Evolutionary conservation across 2,329 filamentous ascomycete species (phyloP), one percentile per base, ranked within the genome.

Genomic region (Colletotrichum gigasporum): DNA sequence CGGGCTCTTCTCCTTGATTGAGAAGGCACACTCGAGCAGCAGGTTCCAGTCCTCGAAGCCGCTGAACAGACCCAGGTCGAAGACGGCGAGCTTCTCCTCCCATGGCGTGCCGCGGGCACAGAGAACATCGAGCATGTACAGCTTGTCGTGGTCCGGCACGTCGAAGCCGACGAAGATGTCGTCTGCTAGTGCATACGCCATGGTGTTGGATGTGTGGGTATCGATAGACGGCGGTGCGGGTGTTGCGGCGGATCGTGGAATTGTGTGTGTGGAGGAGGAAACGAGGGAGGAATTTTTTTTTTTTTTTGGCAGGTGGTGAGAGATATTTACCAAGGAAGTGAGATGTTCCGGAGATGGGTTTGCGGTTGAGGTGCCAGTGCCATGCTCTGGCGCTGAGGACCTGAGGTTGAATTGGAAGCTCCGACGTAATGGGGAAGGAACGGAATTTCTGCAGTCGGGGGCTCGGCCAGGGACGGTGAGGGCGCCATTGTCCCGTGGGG

Each of bases 11-110:
- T 67, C 58, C 34, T 66, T 71, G n/a, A 75, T 69, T 7, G 73
- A 73, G 51, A 48, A 69, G 9, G 77, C 77, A 60, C 75, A 75
- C 16, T 76, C 67, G n/a, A 79, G 68, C 63, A 75, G 57, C 54
- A 70, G 69, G 16, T 75, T 55, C 73, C 76, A 80, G 48, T 76
- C 71, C 45, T 79, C 70, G 18, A 72, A 71, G 11, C 73, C 72
- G 35, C 74, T 76, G 4, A 72, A 56, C 20, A 79, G 67, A 55
- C 75, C 78, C 41, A 71, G 58, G 41, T 72, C 61, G 24, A 75
- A 65, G 30, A 79, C 69, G 34, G 56, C 22, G 55, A 71, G 58
- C n/a, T 64, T 62, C 51, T 79, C 74, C 14, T 67, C 53, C 5
- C 26, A 42, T n/a, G 75, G 66, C n/a, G 70, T 69, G 18, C 54